Percentiles rank a stretch among this genome's conserved stretches.
Conservation (phyloP, 2,329 filamentous ascomycete genomes). For the Fusarium oligoseptatum region DNA sequence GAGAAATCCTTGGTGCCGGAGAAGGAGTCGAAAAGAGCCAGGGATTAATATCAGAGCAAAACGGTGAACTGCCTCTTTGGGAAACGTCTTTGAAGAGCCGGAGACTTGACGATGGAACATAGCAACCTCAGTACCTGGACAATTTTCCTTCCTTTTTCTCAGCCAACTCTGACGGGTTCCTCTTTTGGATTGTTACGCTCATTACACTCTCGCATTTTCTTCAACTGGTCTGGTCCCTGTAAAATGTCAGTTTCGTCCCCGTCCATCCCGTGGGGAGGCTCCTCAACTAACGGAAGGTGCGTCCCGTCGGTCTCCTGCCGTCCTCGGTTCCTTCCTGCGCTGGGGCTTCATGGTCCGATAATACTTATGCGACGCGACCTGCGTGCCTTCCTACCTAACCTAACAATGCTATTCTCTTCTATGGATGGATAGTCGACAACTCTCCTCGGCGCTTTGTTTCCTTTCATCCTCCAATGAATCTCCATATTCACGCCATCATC, state of each 20-base stretch:
- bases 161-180: background rate
- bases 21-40: background rate
- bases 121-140: background rate
- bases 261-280: background rate
- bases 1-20: background rate
- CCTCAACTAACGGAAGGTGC: constrained; percentile 1
- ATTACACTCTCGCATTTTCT: constrained; percentile 4
- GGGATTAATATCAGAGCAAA: constrained; percentile 7
- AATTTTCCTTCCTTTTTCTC: background rate
- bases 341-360: constrained; percentile 28
- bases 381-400: background rate
- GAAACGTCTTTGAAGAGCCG: constrained; percentile 29
- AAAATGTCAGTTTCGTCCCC: constrained; percentile 12
- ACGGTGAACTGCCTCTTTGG: constrained; percentile 30
- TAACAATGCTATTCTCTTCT: background rate
- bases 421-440: background rate
- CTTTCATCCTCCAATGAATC: background rate
- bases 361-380: constrained; percentile 14
- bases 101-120: constrained; percentile 18
- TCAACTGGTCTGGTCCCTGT: background rate
- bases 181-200: background rate
- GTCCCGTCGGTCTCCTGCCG: background rate
- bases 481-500: background rate
- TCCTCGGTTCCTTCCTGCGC: constrained; percentile 9
- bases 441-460: background rate